phyloP scores from a whole-genome alignment of 352 stramenopile genomes.

The Phytophthora constricta region DNA sequence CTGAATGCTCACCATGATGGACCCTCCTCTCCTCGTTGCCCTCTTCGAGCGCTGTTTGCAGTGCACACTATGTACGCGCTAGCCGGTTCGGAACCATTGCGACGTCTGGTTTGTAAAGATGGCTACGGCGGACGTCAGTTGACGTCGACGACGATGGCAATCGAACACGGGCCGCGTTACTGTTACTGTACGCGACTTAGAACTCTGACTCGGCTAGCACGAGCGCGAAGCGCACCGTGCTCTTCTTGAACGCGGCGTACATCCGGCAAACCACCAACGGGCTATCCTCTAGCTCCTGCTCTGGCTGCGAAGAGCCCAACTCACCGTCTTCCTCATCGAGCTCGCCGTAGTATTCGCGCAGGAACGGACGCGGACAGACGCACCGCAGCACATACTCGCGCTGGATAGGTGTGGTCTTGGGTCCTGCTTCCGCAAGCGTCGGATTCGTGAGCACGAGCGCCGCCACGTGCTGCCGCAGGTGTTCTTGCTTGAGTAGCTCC shows the following conservation, averaged over 20 bases:
- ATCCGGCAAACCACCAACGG: slow-evolving; percentile 80
- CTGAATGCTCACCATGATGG: too few relatives aligned
- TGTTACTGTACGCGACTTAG: too few relatives aligned
- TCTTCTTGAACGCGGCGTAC: slow-evolving; percentile 80
- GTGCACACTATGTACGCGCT: too few relatives aligned
- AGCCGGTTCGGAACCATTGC: too few relatives aligned
- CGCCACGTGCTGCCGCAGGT: slow-evolving; percentile 43
- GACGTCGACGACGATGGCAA: background rate
- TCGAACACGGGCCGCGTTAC: too few relatives aligned
- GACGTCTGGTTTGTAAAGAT: too few relatives aligned
- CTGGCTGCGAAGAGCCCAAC: slow-evolving; percentile 8
- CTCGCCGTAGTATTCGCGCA: slow-evolving; percentile 52
- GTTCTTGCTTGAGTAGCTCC: slow-evolving; percentile 40
- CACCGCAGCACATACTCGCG: slow-evolving; percentile 83
- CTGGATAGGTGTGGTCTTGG: slow-evolving; percentile 41
- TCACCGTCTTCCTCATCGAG: slow-evolving; percentile 31
- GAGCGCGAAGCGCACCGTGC: slow-evolving; percentile 79
- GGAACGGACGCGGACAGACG: slow-evolving; percentile 72
- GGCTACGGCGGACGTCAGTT: background rate
- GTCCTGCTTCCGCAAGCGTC: slow-evolving; percentile 31
- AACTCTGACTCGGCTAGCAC: slow-evolving; percentile 70
- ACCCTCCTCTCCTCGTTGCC: too few relatives aligned
- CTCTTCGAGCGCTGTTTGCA: too few relatives aligned
- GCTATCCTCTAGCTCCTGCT: slow-evolving; percentile 52
- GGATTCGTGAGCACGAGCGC: slow-evolving; percentile 58